phyloP scores from a whole-genome alignment of 768 basidiomycete species.

The Agaricus bisporus region DNA sequence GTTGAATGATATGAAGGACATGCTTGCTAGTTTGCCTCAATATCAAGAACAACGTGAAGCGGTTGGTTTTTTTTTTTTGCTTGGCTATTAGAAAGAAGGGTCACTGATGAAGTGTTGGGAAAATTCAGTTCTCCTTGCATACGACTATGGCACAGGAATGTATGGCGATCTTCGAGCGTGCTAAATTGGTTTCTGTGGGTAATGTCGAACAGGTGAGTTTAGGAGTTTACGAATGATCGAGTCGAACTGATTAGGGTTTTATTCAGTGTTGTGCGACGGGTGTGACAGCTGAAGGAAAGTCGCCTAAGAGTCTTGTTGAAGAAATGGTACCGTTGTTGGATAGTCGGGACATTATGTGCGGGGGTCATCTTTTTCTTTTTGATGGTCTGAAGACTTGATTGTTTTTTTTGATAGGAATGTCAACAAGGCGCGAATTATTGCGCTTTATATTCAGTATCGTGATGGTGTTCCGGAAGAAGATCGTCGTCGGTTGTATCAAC shows the following conservation, averaged over 20 bases:
- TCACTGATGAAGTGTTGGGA: neutral
- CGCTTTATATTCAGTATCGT: conserved; percentile 88
- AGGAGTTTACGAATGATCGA: neutral
- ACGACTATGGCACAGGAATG: conserved; percentile 97
- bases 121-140: conserved; percentile 93
- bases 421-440: conserved; percentile 95
- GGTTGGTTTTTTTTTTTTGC: conserved; percentile 24
- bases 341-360: conserved; percentile 76
- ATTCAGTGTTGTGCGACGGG: conserved; percentile 90
- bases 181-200: conserved; percentile 76
- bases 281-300: conserved; percentile 83
- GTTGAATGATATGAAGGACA: conserved; percentile 98
- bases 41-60: conserved; percentile 95
- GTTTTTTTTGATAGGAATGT: conserved; percentile 47
- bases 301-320: conserved; percentile 91
- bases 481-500: conserved; percentile 88
- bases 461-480: conserved; percentile 99
- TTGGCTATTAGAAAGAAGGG: too few species aligned
- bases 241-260: too few species aligned
- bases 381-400: neutral
- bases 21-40: conserved; percentile 92
- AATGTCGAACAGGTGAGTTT: conserved; percentile 79
- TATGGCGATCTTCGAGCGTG: conserved; percentile 88
- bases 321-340: conserved; percentile 98
- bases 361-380: conserved; percentile 14